A percentile compares a stretch with the other conserved stretches of the same genome.
Conservation (phyloP, 331 rosid species). For the Malus hybrid region DNA sequence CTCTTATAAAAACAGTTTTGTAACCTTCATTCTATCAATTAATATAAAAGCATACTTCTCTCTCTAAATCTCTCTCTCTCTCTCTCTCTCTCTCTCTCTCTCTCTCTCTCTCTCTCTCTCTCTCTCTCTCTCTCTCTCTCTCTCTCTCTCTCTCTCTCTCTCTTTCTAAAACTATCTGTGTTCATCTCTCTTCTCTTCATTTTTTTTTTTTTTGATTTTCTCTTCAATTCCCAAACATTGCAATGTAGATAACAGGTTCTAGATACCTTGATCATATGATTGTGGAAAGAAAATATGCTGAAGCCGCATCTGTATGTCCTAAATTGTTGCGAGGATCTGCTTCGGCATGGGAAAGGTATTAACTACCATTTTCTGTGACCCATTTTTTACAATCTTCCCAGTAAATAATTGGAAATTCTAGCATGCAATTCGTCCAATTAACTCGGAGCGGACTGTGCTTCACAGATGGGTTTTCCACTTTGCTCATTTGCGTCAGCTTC, state of each 20-base stretch:
- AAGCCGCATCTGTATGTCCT: constrained; percentile 92
- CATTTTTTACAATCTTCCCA: background rate
- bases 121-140: too few species aligned
- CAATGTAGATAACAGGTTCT: constrained; percentile 31
- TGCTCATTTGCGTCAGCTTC: constrained; percentile 99
- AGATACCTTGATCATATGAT: constrained; percentile 95
- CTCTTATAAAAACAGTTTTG: too few species aligned
- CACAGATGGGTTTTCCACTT: constrained; percentile 98
- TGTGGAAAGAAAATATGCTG: constrained; percentile 92
- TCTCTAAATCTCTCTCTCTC: too few species aligned
- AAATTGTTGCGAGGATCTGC: constrained; percentile 83
- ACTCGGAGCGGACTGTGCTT: constrained; percentile 20
- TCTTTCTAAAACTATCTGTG: too few species aligned
- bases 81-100: too few species aligned
- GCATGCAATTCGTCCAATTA: constrained; percentile 16
- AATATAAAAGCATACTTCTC: too few species aligned
- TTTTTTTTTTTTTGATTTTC: too few species aligned
- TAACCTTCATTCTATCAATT: too few species aligned
- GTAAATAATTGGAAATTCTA: background rate
- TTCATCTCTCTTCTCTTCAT: too few species aligned
- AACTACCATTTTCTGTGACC: constrained; percentile 11
- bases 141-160: too few species aligned
- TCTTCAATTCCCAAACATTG: too few species aligned
- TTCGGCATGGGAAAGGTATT: constrained; percentile 97
- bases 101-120: too few species aligned